These are phyloP conservation scores for Nakaseomyces uthaithaninus DNA, from an alignment of 1,139 yeast species.

Conservation along the genomic window DNA sequence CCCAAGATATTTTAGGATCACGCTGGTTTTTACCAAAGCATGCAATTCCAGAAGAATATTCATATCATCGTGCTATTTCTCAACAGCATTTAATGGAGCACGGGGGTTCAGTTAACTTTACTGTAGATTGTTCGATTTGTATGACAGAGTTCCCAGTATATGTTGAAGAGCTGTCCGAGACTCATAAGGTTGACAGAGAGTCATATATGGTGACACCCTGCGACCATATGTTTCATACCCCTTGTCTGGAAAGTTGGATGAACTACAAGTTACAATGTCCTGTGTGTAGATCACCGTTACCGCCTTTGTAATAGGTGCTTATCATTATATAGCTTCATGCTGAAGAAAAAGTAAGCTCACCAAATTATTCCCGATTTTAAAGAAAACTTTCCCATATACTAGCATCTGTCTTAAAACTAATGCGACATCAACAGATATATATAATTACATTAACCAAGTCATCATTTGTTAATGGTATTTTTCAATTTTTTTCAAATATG, in stretches of 20 bases:
- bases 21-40: slow-evolving; percentile 75
- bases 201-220: slow-evolving; percentile 90
- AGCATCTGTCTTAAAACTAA: too few species aligned
- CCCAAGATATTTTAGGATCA: slow-evolving; percentile 66
- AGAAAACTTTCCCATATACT: too few species aligned
- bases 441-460: too few species aligned
- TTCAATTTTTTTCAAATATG: too few species aligned
- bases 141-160: slow-evolving; percentile 57
- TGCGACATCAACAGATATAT: too few species aligned
- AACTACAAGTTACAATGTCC: slow-evolving; percentile 88
- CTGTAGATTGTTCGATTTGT: slow-evolving; percentile 76
- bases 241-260: slow-evolving; percentile 91
- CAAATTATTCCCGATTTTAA: too few species aligned
- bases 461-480: too few species aligned
- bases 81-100: slow-evolving; percentile 26
- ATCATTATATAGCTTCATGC: background rate
- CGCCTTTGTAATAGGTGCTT: slow-evolving; percentile 44
- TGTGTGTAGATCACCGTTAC: slow-evolving; percentile 77
- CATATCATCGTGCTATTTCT: slow-evolving; percentile 39
- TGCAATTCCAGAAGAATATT: slow-evolving; percentile 69
- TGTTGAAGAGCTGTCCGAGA: slow-evolving; percentile 27
- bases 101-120: slow-evolving; percentile 22
- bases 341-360: background rate
- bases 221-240: slow-evolving; percentile 78
- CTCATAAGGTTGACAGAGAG: slow-evolving; percentile 25